Base-by-base conservation (phyloP, 306 rosid species). In the Cyclanthera cordifolia region DNA sequence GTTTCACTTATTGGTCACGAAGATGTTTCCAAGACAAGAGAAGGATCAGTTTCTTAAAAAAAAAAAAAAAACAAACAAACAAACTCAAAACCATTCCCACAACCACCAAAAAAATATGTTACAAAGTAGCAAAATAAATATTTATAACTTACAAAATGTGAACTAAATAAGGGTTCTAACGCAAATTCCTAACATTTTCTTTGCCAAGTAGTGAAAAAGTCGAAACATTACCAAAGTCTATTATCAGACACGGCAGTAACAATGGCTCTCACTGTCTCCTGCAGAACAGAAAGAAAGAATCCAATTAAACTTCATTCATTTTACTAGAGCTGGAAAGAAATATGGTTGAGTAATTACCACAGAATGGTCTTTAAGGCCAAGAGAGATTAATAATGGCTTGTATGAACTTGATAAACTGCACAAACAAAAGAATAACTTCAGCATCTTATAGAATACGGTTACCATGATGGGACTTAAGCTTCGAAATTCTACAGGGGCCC, bases 331-430 rank as follows among this genome's bases (percentile, higher is more conserved):
- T 21, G 54, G 55, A 49, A 46, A 11, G 4, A 20, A 14, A 10
- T 50, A 68, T 49, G 20, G 9, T 43, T 30, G 65, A 32, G 57
- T 32, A 16, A 7, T 34, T 83, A 85, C 96, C 88, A 32, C 72
- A 25, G 96, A 84, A 82, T 93, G 93, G 77, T 93, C 96, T 86
- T 82, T 89, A 55, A 93, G 95, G 73, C 98, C 95, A 70, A 93
- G 98, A 68, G 96, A 87, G 57, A 93, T 85, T 78, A 93, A 77
- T 72, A 93, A 80, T 2, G 88, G 81, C 77, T 15, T 84, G 34
- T 92, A 79, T 55, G 92, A 80, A 17, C 91, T 88, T 15, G 87
- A 80, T 49, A 34, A 72, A 75, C 98, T 89, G 89, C 80, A 80
- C 53, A 81, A 60, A 69, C 43, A 66, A 70, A 71, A 13, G 43